Evolutionary conservation across 1,284 basidiomycete genomes (phyloP), one percentile per base, ranked within the genome.

Genomic region (Amylostereum areolatum): DNA sequence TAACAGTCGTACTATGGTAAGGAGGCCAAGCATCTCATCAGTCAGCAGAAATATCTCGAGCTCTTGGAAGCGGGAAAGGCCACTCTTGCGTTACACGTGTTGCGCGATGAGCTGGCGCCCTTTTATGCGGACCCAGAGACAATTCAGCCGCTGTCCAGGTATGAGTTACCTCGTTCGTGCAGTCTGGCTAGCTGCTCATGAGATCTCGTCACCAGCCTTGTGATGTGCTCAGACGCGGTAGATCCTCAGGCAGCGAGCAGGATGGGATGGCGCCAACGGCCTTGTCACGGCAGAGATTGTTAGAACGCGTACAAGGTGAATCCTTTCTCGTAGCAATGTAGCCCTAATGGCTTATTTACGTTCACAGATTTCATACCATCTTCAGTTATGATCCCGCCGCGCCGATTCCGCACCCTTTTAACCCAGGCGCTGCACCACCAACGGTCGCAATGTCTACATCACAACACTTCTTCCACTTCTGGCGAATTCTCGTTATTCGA

Each of bases 31-130:
- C 97, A 96, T 67, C 72, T 95, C 55, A 88, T 99, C 51, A 85
- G 86, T 52, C 87, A 90, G 68, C 96, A 99, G 76, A 95, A 97
- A 69, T 99, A 97, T 66, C 77, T 99, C 40, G 96, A 99, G 63
- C 75, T 92, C n/a, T 75, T 99, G 45, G 96, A 98, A 62, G 75
- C 81, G 2, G 79, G 81, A 53, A 85, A 87, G 66, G 88, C 84
- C 9, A 89, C 90, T 47, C 79, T 81, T 57, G 96, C 97, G 8
- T 70, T 99, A 36, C 78, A 85, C 36, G 88, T 97, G 3, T 72
- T 99, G 44, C 81, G 96, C 46, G 84, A 87, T 55, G 92, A 95
- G 63, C 73, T 99, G 30, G 90, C 93, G 2, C 87, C 90, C 42
- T 66, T 89, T 47, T 81, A 85, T 51, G 77, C 81, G 39, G 85